Conservation (phyloP, 495 filamentous ascomycete species). For the Podospora pseudoanserina region DNA sequence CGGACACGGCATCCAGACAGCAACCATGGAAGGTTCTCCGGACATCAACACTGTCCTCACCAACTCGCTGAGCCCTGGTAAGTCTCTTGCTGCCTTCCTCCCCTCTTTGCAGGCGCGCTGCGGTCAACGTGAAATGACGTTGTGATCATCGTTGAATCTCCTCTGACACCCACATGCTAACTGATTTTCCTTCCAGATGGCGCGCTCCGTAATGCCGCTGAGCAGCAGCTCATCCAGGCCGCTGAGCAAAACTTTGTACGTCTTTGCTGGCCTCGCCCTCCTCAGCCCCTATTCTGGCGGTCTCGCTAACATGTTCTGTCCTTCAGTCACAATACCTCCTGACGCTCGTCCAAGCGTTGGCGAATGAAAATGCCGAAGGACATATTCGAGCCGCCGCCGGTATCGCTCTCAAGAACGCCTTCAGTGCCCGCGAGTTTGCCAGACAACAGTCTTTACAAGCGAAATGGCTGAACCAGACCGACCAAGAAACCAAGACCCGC, state of each 20-base stretch:
- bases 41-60: slow-evolving; percentile 69
- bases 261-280: slow-evolving; percentile 10
- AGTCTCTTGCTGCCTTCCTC: slow-evolving; percentile 32
- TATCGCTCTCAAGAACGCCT: slow-evolving; percentile 95
- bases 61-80: slow-evolving; percentile 87
- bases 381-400: slow-evolving; percentile 89
- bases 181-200: slow-evolving; percentile 60
- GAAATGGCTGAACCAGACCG: slow-evolving; percentile 83
- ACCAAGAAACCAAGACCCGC: slow-evolving; percentile 69
- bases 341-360: slow-evolving; percentile 86
- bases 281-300: neutral
- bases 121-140: neutral
- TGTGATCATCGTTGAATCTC: slow-evolving; percentile 16
- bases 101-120: slow-evolving; percentile 5
- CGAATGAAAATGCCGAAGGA: slow-evolving; percentile 78
- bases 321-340: slow-evolving; percentile 80
- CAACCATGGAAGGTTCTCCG: slow-evolving; percentile 47
- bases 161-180: slow-evolving; percentile 14
- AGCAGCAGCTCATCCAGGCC: slow-evolving; percentile 89
- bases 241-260: slow-evolving; percentile 93
- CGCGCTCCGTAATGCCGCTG: slow-evolving; percentile 79
- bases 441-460: slow-evolving; percentile 82
- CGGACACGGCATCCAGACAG: slow-evolving; percentile 25
- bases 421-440: slow-evolving; percentile 82
- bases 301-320: slow-evolving; percentile 11